A percentile compares a stretch with the other conserved stretches of the same genome.
phyloP scores from a whole-genome alignment of 176 grass and related monocot genomes.

The Carex parvula region DNA sequence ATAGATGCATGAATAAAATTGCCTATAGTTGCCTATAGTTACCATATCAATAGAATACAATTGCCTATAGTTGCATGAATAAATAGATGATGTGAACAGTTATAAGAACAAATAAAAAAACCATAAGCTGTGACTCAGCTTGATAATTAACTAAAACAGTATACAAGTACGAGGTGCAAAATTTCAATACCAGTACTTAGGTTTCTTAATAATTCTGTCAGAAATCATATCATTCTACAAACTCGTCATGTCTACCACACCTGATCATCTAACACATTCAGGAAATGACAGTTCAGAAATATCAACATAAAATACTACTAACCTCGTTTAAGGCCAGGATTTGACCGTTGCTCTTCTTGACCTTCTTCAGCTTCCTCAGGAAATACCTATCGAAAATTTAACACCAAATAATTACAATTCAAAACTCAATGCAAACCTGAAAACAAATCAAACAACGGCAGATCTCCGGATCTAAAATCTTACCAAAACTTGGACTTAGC shows the following conservation, averaged over 20 bases:
- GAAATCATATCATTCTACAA: background rate
- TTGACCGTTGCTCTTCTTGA: slow-evolving; percentile 95
- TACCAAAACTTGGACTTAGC: slow-evolving; percentile 95
- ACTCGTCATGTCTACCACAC: background rate
- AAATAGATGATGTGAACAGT: background rate
- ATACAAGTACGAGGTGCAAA: background rate
- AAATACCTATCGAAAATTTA: slow-evolving; percentile 57
- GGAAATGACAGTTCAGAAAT: background rate
- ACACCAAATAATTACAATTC: background rate
- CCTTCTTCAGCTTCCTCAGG: slow-evolving; percentile 91
- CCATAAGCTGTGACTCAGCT: background rate
- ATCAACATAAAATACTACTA: background rate
- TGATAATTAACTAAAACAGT: background rate
- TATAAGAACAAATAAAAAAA: background rate
- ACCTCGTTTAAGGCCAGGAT: slow-evolving; percentile 90
- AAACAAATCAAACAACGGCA: background rate
- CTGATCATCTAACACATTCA: background rate
- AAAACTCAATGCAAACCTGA: background rate
- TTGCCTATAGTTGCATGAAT: background rate
- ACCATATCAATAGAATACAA: background rate
- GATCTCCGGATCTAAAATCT: background rate
- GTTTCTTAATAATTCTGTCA: background rate
- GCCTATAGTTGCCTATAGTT: background rate
- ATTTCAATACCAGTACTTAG: background rate
- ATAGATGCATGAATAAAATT: background rate